Evolutionary conservation across 768 basidiomycete species (phyloP), one percentile per base, ranked within the genome.

Genomic region (Rickenella mellea): DNA sequence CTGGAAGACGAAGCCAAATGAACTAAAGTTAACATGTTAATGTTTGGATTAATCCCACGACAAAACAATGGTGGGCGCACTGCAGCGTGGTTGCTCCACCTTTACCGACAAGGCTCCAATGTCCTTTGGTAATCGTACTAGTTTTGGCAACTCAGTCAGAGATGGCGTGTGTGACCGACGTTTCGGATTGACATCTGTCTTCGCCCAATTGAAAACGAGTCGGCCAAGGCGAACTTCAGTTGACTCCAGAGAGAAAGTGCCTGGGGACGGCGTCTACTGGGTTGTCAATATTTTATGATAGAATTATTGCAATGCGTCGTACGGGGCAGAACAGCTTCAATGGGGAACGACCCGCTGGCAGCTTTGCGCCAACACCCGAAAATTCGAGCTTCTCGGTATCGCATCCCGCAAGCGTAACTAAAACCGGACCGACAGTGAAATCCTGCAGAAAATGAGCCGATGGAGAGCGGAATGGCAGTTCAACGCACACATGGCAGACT

Each of bases 301-400:
- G 11, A 12, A 24, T 7, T 5, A 28, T 41, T 26, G 2, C 22
- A 35, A 41, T 29, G 61, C 84, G n/a, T n/a, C n/a, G 50, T 58
- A 93, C 92, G 6, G 84, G 72, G 54, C 83, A 92, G 51, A 74
- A 80, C 29, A 90, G 57, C 0, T 64, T 72, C 27, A 85, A 50
- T 1, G 54, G 49, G 17, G 77, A 83, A 36, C 64, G 62, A 5
- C 91, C 92, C 0, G 81, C 67, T 1, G 63, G 53, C 20, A 94
- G 61, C 2, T 54, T 57, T 15, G 66, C 52, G 0, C 62, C 51
- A 3, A 64, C 57, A 1, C 66, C 49, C 2, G 66, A 61, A 51
- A 83, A 92, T 48, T 63, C 71, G 33, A 83, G 64, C 41, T 70
- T 73, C 40, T 80, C 78, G 4, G 70, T 64, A 36, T 86, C 81